phyloP scores from a whole-genome alignment of 306 rosid species.

The Dalbergia oliveri region DNA sequence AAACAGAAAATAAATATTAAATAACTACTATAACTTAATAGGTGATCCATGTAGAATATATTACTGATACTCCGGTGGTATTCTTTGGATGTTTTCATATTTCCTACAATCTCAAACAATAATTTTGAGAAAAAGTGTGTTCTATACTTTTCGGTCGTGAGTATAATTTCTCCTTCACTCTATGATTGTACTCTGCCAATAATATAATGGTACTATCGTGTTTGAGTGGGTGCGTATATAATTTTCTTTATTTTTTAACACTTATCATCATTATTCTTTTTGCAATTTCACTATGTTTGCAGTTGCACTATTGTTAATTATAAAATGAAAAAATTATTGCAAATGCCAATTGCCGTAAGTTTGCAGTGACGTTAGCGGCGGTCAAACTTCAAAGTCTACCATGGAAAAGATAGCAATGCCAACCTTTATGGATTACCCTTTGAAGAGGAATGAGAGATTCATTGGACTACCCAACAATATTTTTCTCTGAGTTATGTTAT shows the following conservation, averaged over 20 bases:
- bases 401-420: conserved; percentile 2
- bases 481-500: not conserved
- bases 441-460: no score
- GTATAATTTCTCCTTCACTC: not conserved
- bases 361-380: not conserved
- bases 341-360: not conserved
- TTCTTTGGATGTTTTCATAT: no score
- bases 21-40: no score
- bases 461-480: not conserved
- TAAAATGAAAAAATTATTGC: not conserved
- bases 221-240: not conserved
- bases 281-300: no score
- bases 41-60: no score
- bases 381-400: conserved; percentile 29
- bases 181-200: no score
- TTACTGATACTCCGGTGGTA: no score
- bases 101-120: not conserved
- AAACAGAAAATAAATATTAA: no score
- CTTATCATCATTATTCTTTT: not conserved
- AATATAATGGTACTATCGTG: not conserved
- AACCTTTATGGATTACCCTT: not conserved
- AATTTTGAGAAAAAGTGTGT: not conserved
- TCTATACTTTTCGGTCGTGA: not conserved
- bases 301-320: no score
- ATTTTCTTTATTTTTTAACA: not conserved